Evolutionary conservation across 768 basidiomycete genomes (phyloP), one percentile per base, ranked within the genome.

Genomic region (Termitomyces sp.): DNA sequence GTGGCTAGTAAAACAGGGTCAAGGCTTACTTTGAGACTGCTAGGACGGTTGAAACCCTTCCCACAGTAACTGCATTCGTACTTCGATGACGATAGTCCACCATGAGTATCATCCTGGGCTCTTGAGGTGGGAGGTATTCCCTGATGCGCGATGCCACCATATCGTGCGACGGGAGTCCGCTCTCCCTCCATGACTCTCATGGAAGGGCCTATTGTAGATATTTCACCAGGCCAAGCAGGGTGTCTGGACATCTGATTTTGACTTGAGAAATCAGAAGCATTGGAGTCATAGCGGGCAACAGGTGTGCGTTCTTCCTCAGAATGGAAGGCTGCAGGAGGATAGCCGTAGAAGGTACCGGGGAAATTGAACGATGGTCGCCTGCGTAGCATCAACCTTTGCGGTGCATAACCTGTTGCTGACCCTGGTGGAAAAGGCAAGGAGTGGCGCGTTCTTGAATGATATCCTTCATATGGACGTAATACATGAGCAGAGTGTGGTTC

Each of bases 31-130:
- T 85, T 91, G 68, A 93, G 81, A 74, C 91, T 93, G 64, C 90
- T 92, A 0, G 91, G 91, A 28, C 91, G 82, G 68, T 84, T 92
- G 74, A 93, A 93, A 20, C 86, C 85, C 71, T 92, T 93, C 33
- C 87, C 86, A 70, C 91, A 93, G 72, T 89, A 91, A 36, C 71
- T 75, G 68, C 91, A 93, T 66, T 91, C 89, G 68, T 92, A 92
- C 73, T 87, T 89, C 58, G 80, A 67, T 18, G 73, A 57, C 22
- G 81, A 74, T 50, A 78, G 58, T 44, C 59, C 62, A 52, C 60
- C 68, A 13, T 28, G 44, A 38, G 45, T 42, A 55, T 66, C 61
- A 22, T 66, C 65, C 15, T 61, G 24, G 22, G 48, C 35, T n/a
- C 28, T 59, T 16, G 45, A 33, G 28, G 18, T 32, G 15, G 55